Evolutionary conservation across 371 early-diverging fungal genomes (phyloP), one percentile per base, ranked within the genome.

Genomic region (Mycotypha africana): DNA sequence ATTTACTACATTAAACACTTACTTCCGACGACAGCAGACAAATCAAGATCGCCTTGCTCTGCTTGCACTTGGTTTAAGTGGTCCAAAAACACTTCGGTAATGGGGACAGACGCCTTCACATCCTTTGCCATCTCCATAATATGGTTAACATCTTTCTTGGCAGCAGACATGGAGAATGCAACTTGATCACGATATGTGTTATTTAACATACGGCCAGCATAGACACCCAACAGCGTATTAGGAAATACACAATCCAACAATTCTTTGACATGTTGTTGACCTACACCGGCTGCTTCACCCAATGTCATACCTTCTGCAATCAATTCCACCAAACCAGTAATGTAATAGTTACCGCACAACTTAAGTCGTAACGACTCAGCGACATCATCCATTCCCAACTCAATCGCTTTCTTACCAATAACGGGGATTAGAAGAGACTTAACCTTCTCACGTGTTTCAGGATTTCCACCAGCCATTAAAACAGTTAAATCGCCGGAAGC

Each of bases 221-320:
- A 74, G 2, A 49, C 39, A 15, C 47, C 36, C 5, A 68, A 33
- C 0, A 67, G 42, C 0, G 71, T 51, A 11, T 49, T 43, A 11
- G 87, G 78, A 28, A 83, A 75, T 24, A 86, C 46, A 5, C 49
- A 45, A 37, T 79, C 65, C 10, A 87, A 49, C 31, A 85, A 68
- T 12, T 79, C 70, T 40, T 79, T 50, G 7, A 83, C 65, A 16
- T 78, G 71, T 9, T 76, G 69, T 38, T 79, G 69, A 7, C 79
- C 65, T 7, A 86, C 37, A 12, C 74, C 74, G 9, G 65, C 40
- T 17, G 75, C 74, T 42, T 84, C 83, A 0, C 81, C 85, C n/a
- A 88, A 60, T 0, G 82, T 82, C 58, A 82, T 51, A 9, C 81
- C 84, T 56, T 90, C 87, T 0, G 82, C 81, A 15, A 88, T 47